These are phyloP conservation scores for Cytospora schulzeri DNA, from an alignment of 2,329 filamentous ascomycete species.

Conservation along the genomic window DNA sequence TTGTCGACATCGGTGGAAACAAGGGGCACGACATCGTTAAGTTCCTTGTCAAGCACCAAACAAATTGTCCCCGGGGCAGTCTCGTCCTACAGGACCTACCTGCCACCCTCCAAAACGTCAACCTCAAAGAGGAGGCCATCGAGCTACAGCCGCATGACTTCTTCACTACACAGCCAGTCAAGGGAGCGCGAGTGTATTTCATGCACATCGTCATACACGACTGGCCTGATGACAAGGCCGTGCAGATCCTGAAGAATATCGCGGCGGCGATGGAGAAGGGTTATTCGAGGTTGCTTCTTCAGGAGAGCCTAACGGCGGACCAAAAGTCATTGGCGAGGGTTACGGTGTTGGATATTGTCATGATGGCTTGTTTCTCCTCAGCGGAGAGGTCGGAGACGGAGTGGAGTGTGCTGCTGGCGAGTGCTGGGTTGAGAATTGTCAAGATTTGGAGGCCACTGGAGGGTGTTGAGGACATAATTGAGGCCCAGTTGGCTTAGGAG, in stretches of 20 bases:
- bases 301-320: slow-evolving; percentile 40
- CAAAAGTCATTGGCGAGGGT: slow-evolving; percentile 35
- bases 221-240: slow-evolving; percentile 31
- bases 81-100: slow-evolving; percentile 41
- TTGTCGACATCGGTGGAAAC: slow-evolving; percentile 41
- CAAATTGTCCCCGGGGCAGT: slow-evolving; percentile 29
- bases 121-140: slow-evolving; percentile 30
- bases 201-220: slow-evolving; percentile 38
- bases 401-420: background rate
- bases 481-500: background rate
- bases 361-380: slow-evolving; percentile 36
- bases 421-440: background rate
- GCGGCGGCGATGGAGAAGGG: slow-evolving; percentile 35
- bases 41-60: slow-evolving; percentile 35
- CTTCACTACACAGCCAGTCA: slow-evolving; percentile 43
- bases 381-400: slow-evolving; percentile 2
- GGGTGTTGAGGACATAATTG: background rate
- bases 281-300: slow-evolving; percentile 42
- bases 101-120: slow-evolving; percentile 36
- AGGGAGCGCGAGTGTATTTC: slow-evolving; percentile 38
- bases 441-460: background rate
- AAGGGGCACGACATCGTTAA: slow-evolving; percentile 42
- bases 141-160: slow-evolving; percentile 39
- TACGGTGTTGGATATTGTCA: slow-evolving; percentile 39
- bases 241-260: slow-evolving; percentile 20